A percentile compares a stretch with the other conserved stretches of the same genome.
phyloP scores from a whole-genome alignment of 2,329 filamentous ascomycete species.

The Xylaria polymorpha region DNA sequence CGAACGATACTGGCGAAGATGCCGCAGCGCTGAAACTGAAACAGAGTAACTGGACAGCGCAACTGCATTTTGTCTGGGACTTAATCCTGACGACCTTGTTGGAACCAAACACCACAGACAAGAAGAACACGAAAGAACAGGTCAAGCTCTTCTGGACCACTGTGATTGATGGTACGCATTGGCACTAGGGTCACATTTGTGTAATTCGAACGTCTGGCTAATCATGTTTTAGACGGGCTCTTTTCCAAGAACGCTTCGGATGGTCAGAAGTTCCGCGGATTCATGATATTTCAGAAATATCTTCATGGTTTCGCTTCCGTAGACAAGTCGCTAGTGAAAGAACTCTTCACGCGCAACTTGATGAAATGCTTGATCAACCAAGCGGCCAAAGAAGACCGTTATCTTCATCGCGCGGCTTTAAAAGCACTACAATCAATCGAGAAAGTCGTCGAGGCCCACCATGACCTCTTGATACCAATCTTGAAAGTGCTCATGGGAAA shows the following conservation, averaged over 20 bases:
- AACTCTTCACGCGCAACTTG: slow-evolving; percentile 84
- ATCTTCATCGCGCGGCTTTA: slow-evolving; percentile 81
- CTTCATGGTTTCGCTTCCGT: slow-evolving; percentile 63
- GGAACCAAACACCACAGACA: slow-evolving; percentile 48
- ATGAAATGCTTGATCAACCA: slow-evolving; percentile 87
- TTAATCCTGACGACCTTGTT: slow-evolving; percentile 72
- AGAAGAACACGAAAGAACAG: slow-evolving; percentile 54
- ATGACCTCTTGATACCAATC: slow-evolving; percentile 68
- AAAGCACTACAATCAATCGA: slow-evolving; percentile 80
- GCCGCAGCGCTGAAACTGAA: slow-evolving; percentile 61
- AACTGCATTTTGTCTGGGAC: slow-evolving; percentile 90
- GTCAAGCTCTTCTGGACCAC: slow-evolving; percentile 88
- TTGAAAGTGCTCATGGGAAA: slow-evolving; percentile 76
- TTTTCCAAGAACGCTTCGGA: slow-evolving; percentile 86
- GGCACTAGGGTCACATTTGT: background rate
- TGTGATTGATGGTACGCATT: slow-evolving; percentile 81
- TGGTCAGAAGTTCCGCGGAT: slow-evolving; percentile 91
- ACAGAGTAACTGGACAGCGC: slow-evolving; percentile 81
- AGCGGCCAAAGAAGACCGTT: slow-evolving; percentile 79
- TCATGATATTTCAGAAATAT: slow-evolving; percentile 85
- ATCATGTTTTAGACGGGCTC: slow-evolving; percentile 71
- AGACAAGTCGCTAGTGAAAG: slow-evolving; percentile 62
- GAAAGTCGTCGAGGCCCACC: slow-evolving; percentile 69
- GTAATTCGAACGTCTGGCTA: slow-evolving; percentile 9
- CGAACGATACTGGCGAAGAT: slow-evolving; percentile 61